Evolutionary conservation across 2,329 filamentous ascomycete species (phyloP).

Genomic region (Cryphonectria nitschkei): DNA sequence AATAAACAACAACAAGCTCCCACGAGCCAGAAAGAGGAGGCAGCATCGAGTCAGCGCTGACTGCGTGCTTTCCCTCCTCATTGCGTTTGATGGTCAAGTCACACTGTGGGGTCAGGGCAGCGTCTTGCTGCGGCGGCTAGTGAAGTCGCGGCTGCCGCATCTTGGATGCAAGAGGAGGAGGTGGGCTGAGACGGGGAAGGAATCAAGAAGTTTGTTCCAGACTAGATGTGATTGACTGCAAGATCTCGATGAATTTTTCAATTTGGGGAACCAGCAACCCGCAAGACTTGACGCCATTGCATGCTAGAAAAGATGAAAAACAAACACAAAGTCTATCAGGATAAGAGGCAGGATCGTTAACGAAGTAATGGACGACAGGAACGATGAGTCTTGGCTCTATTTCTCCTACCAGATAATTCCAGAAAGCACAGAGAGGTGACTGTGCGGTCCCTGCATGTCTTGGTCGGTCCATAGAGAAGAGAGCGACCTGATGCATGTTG

Average conservation of each 20-base stretch:
- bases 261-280: neutral
- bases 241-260: neutral
- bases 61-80: neutral
- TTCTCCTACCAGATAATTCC: neutral
- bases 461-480: neutral
- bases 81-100: neutral
- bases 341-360: neutral
- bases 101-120: neutral
- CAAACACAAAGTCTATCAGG: neutral
- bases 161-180: neutral
- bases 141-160: neutral
- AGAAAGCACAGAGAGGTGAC: neutral
- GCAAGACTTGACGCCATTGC: neutral
- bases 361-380: neutral
- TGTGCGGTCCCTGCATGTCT: neutral
- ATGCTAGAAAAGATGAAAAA: neutral
- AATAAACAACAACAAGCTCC: neutral
- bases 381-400: neutral
- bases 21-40: neutral
- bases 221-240: neutral
- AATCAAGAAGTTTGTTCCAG: neutral
- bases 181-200: neutral
- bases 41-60: neutral
- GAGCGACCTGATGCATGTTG: neutral
- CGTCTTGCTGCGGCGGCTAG: neutral